Evolutionary conservation across 2,329 filamentous ascomycete species (phyloP), one percentile per base, ranked within the genome.

Genomic region (Atkinsonella hypoxylon): DNA sequence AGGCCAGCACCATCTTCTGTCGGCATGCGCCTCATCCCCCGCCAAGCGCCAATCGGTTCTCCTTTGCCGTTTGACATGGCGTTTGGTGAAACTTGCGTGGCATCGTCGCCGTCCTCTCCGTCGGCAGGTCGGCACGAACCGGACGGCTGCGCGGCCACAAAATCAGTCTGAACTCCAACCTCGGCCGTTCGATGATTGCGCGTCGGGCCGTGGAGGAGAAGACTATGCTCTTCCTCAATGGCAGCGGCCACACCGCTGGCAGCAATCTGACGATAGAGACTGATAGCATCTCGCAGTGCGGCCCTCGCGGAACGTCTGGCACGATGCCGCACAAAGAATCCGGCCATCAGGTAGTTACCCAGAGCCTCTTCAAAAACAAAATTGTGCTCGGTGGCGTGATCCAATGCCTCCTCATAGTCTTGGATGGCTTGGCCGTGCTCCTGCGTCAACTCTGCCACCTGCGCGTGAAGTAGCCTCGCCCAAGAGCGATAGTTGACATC

Each of bases 361-460:
- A 89, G 71, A 0, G 83, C 86, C 62, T 89, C 84, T 53, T 90
- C 86, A 47, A 89, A 77, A 2, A 76, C 60, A 54, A 86, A 84
- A 42, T 75, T 74, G 57, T 87, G 75, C 50, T 85, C 74, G 18
- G 85, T 74, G 12, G 83, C 79, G 59, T 89, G 85, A 58, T 90
- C 85, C 51, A 89, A 67, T 7, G 82, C 80, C 54, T 79, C 73
- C 61, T 91, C 87, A 59, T 88, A 90, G 43, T 76, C 69, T 22
- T 70, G 70, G 34, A 89, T 72, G 8, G 83, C 81, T 2, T 65
- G 61, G 3, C 78, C 81, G 53, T 81, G 74, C 34, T 83, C 68
- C 8, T 67, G 67, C 5, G 71, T 68, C 50, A 87, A 69, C 57
- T 90, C 86, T 3, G 78, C 74, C 17, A 87, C 69, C 57, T 88